Evolutionary conservation across 352 stramenopile species (phyloP).

Genomic region (Phytopythium montanum): DNA sequence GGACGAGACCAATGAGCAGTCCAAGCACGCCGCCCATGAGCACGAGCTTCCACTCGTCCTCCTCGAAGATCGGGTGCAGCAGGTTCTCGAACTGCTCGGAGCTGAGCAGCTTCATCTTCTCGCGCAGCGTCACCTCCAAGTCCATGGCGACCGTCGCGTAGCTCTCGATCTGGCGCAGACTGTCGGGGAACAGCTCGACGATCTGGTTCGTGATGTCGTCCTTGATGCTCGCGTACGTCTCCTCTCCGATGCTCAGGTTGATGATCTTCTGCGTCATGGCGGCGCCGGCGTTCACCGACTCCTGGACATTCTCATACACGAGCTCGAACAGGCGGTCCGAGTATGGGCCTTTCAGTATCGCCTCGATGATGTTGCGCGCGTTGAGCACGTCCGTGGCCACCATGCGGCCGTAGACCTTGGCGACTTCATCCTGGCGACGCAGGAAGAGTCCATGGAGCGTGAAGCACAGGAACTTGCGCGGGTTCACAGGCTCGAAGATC

Average conservation of each 20-base stretch:
- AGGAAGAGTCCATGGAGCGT: constrained; percentile 95
- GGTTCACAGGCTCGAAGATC: constrained; percentile 91
- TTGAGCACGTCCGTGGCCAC: constrained; percentile 85
- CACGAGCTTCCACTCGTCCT: constrained; percentile 98
- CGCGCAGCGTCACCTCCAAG: constrained; percentile 88
- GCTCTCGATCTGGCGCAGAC: constrained; percentile 87
- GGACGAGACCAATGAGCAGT: constrained; percentile 87
- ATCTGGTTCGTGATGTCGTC: constrained; percentile 88
- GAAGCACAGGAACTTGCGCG: constrained; percentile 82
- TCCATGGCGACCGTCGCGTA: constrained; percentile 93
- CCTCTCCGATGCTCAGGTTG: constrained; percentile 77
- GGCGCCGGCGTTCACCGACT: constrained; percentile 78
- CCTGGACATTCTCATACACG: constrained; percentile 86
- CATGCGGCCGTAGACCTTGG: constrained; percentile 85
- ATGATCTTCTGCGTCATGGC: constrained; percentile 80
- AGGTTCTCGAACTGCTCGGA: constrained; percentile 94
- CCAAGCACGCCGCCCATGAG: constrained; percentile 94
- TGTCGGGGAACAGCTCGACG: constrained; percentile 83
- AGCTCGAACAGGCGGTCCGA: constrained; percentile 85
- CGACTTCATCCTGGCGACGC: constrained; percentile 89
- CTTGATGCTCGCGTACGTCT: constrained; percentile 85
- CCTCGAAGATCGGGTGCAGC: constrained; percentile 97
- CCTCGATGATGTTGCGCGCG: constrained; percentile 86
- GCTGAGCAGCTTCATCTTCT: constrained; percentile 90
- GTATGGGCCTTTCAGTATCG: constrained; percentile 86